These are phyloP conservation scores for Globisporangium paddicum DNA, from an alignment of 352 stramenopile species.

Conservation along the genomic window DNA sequence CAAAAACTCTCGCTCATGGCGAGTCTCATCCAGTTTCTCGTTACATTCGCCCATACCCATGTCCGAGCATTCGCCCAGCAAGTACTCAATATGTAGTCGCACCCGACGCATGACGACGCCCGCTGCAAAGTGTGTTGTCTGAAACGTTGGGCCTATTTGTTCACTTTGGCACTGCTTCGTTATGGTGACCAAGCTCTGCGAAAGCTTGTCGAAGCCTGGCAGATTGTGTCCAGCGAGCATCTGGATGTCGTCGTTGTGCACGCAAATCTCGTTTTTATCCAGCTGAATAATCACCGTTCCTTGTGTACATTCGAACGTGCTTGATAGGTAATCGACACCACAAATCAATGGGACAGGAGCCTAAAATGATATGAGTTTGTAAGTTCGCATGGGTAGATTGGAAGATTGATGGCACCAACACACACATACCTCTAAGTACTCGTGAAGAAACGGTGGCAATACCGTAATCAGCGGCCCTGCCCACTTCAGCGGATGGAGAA, in stretches of 20 bases:
- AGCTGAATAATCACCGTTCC: slow-evolving; percentile 35
- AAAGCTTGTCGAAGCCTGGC: slow-evolving; percentile 25
- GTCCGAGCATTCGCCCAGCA: slow-evolving; percentile 19
- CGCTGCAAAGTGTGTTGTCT: slow-evolving; percentile 24
- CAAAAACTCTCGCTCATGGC: slow-evolving; percentile 19
- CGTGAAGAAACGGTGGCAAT: slow-evolving; percentile 38
- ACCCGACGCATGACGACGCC: slow-evolving; percentile 43
- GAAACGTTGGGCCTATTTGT: neutral
- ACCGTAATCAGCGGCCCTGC: slow-evolving; percentile 47
- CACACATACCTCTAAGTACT: slow-evolving; percentile 47
- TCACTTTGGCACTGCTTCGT: slow-evolving; percentile 20
- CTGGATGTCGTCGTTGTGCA: slow-evolving; percentile 31
- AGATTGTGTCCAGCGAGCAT: slow-evolving; percentile 16
- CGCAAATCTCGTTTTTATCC: slow-evolving; percentile 20
- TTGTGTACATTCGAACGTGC: slow-evolving; percentile 28
- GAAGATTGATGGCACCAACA: neutral
- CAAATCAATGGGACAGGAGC: slow-evolving; percentile 50
- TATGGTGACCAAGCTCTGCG: slow-evolving; percentile 27
- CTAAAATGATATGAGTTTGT: slow-evolving; percentile 10
- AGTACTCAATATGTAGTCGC: slow-evolving; percentile 34
- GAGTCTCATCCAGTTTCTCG: neutral
- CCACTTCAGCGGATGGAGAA: slow-evolving; percentile 45
- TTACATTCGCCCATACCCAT: neutral
- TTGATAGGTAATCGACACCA: slow-evolving; percentile 35
- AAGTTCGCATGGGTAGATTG: neutral